Evolutionary conservation across 805 yeast species (phyloP), one percentile per base, ranked within the genome.

Genomic region (Schwanniomyces occidentalis): DNA sequence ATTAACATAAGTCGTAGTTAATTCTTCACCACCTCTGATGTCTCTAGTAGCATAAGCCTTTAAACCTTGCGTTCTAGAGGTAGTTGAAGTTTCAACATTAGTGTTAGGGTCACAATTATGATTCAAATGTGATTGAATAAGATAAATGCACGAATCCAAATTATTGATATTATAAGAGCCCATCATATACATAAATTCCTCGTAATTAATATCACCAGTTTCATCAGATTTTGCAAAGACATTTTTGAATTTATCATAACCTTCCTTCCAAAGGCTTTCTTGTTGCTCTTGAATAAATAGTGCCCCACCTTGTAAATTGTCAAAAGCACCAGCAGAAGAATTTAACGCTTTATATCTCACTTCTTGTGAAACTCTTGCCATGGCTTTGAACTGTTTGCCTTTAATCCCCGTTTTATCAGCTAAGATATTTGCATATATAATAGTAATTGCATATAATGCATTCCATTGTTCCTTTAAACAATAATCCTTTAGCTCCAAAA

Each of bases 101-200:
- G 80, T 80, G 49, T 81, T 85, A 2, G 93, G 90, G 25, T 72
- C 78, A 62, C 95, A 87, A 48, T 69, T 71, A 53, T 87, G 95
- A 51, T 86, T 86, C 49, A 86, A 61, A 51, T 84, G 85, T 0
- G 93, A 78, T 41, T 82, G 84, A 6, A 71, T 52, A 41, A 78
- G 65, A 53, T 69, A 86, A 12, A 85, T 50, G 31, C 78, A 75
- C 2, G 83, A 79, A 35, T 80, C 81, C 33, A 82, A 63, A 48
- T 85, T 83, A 58, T 86, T 86, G 47, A 86, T 75, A 57, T 85
- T 83, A 52, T 79, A 83, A 40, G 80, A 75, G 2, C 95, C 95
- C 47, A 86, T 58, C 58, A 77, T 76, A 37, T 57, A 61, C 54
- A 84, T 55, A 49, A 69, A 87, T 40, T 75, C 79, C 21, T 78